Evolutionary conservation across 352 stramenopile species (phyloP), one percentile per base, ranked within the genome.

Genomic region (Globisporangium echinulatum): DNA sequence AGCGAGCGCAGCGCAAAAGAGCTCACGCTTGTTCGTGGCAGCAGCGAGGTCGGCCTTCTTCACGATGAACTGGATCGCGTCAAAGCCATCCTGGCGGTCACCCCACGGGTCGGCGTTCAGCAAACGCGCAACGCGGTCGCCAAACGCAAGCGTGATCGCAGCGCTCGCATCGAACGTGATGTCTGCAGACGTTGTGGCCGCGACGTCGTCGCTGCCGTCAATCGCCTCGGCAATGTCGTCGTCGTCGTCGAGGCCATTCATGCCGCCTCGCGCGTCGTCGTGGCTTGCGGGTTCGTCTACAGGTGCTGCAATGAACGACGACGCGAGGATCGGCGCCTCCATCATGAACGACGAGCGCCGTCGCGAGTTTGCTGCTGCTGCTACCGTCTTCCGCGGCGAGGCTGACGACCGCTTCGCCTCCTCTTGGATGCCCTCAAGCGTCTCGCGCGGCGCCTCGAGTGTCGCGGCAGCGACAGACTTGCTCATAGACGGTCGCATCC

Each of bases 11-110:
- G 84, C 84, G 49, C 74, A 87, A n/a, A 93, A 74, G 19, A 90
- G 50, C 38, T 85, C 77, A 46, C 80, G 75, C 11, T 67, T 64
- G 48, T 76, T 81, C 43, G 62, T 58, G 0, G 70, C 55, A 6
- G 63, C 69, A 3, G 64, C 59, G 8, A 89, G 52, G 44, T 92
- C 75, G 0, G 70, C 70, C 51, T 88, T 88, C 58, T 90, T 91
- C 46, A 90, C 63, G 46, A 79, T 66, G 58, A 71, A 75, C 44
- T 76, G 65, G 56, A 93, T 85, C 11, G 78, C 77, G 51, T 93
- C 84, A 15, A 90, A 88, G 15, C 79, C 84, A 64, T 90, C 84
- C 56, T 92, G 84, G 25, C 84, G 72, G 46, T 93, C 84, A 7
- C 80, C 84, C 84, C 84, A 93, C 40, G 82, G 79, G 52, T 93